Percentiles rank a stretch among this genome's conserved stretches.
These are phyloP conservation scores for Jamesozyma lodderae DNA, from an alignment of 805 yeast species.

Conservation along the genomic window DNA sequence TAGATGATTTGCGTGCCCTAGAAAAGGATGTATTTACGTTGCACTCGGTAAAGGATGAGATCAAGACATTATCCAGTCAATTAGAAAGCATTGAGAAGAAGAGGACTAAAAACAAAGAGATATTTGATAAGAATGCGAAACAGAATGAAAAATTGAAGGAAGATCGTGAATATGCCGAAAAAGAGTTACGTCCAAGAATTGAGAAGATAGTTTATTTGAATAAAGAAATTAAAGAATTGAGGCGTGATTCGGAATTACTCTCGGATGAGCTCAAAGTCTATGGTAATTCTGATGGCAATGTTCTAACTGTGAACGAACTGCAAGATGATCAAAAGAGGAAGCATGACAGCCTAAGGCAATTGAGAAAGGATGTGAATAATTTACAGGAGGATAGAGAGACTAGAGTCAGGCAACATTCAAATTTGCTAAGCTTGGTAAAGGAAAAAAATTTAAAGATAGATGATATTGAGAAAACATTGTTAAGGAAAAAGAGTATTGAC, in stretches of 20 bases:
- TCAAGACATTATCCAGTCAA: not conserved
- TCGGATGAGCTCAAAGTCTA: slow-evolving; percentile 22
- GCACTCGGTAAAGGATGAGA: slow-evolving; percentile 1
- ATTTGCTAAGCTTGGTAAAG: slow-evolving; percentile 14
- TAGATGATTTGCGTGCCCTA: slow-evolving; percentile 16
- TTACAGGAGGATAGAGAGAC: slow-evolving; percentile 22
- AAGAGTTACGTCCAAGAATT: slow-evolving; percentile 23
- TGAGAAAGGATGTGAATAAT: slow-evolving; percentile 17
- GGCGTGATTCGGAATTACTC: slow-evolving; percentile 15
- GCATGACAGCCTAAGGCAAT: slow-evolving; percentile 15
- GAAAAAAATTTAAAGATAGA: slow-evolving; percentile 15
- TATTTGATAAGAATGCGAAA: slow-evolving; percentile 23
- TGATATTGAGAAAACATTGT: slow-evolving; percentile 19
- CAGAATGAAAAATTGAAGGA: slow-evolving; percentile 17
- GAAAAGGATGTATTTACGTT: slow-evolving; percentile 19
- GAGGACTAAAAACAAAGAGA: slow-evolving; percentile 11
- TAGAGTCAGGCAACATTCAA: slow-evolving; percentile 16
- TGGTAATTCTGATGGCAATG: slow-evolving; percentile 12
- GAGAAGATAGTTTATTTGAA: slow-evolving; percentile 20
- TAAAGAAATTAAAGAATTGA: slow-evolving; percentile 21
- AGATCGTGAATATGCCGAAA: slow-evolving; percentile 13
- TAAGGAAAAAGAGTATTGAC: slow-evolving; percentile 9
- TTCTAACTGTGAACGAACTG: slow-evolving; percentile 25
- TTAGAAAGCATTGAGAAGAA: slow-evolving; percentile 7
- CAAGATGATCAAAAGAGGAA: slow-evolving; percentile 14